Evolutionary conservation across 2,329 filamentous ascomycete genomes (phyloP), one percentile per base, ranked within the genome.

Genomic region (Aspergillus transmontanensis): DNA sequence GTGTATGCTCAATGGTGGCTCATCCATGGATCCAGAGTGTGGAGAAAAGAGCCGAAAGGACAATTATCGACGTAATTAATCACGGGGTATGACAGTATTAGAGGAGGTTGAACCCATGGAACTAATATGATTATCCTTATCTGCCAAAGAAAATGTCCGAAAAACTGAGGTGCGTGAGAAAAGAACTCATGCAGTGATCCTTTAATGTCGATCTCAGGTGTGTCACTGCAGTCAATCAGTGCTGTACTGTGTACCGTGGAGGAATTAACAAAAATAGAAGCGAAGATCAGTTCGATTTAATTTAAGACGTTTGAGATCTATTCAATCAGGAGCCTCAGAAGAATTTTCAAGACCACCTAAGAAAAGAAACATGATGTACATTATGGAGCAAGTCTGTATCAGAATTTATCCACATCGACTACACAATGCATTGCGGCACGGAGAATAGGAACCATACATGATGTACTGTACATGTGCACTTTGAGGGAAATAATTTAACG

Each of bases 41-140:
- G 51, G 51, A 55, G 51, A 55, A 55, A 55, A 36, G 51, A 55
- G 32, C 51, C 51, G 51, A 26, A 39, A 36, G 34, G 34, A 39
- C 9, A 26, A 21, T 39, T 23, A 16, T 26, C 51, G 51, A 55
- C 51, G 51, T 55, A 39, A 55, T 55, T 41, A 32, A 55, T 10
- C 34, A 19, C 23, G 34, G 34, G 34, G 34, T 55, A 55, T 55
- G 51, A 39, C 32, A 55, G n/a, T 55, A 28, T 28, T 28, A 21
- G n/a, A 10, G 14, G 26, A 19, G 28, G 26, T n/a, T 32, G 45
- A 32, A 51, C n/a, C 48, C 28, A 32, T 2, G 28, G 28, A 32
- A 51, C 10, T n/a, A 19, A 51, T 32, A 28, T 39, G 51, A 11
- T 26, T 39, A 16, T 55, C 34, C 32, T 55, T 39, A 39, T 39